These are phyloP conservation scores for Trypanosoma mega DNA, from an alignment of 208 protist species.

Conservation along the genomic window DNA sequence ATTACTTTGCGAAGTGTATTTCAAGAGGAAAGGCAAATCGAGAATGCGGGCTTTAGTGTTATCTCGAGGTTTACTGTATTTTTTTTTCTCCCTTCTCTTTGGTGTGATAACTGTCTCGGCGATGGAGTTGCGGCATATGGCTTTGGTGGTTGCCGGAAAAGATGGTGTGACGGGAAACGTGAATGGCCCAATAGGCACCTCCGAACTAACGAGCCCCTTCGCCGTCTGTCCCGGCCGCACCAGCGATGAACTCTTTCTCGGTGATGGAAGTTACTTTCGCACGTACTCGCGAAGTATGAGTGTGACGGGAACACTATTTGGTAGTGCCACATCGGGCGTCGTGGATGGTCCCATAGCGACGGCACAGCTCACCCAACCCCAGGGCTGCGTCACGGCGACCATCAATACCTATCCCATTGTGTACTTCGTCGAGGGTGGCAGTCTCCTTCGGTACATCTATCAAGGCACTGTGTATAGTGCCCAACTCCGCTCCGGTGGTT, in stretches of 20 bases:
- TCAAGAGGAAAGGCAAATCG: no score
- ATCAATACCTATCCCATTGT: background rate
- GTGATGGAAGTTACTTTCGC: slow-evolving; percentile 32
- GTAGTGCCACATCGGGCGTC: background rate
- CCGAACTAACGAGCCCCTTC: slow-evolving; percentile 30
- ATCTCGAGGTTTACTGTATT: background rate
- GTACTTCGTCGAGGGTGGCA: slow-evolving; percentile 28
- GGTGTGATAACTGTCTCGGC: background rate
- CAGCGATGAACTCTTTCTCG: slow-evolving; percentile 38
- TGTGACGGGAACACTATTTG: slow-evolving; percentile 34
- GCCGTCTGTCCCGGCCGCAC: slow-evolving; percentile 35
- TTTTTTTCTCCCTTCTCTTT: slow-evolving; percentile 12
- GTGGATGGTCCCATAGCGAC: slow-evolving; percentile 4
- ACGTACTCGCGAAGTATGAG: slow-evolving; percentile 35
- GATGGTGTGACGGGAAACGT: background rate
- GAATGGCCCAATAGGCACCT: slow-evolving; percentile 36
- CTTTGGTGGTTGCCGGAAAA: slow-evolving; percentile 38
- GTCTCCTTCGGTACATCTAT: slow-evolving; percentile 17
- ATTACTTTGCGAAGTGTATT: no score
- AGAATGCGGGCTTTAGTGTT: background rate
- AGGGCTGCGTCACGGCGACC: background rate
- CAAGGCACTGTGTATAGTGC: slow-evolving; percentile 3
- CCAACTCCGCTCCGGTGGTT: background rate
- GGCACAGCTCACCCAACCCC: slow-evolving; percentile 11
- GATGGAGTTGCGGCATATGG: slow-evolving; percentile 24